Evolutionary conservation across 2,329 filamentous ascomycete genomes (phyloP), one percentile per base, ranked within the genome.

Genomic region (Sclerotinia sclerotiorum): DNA sequence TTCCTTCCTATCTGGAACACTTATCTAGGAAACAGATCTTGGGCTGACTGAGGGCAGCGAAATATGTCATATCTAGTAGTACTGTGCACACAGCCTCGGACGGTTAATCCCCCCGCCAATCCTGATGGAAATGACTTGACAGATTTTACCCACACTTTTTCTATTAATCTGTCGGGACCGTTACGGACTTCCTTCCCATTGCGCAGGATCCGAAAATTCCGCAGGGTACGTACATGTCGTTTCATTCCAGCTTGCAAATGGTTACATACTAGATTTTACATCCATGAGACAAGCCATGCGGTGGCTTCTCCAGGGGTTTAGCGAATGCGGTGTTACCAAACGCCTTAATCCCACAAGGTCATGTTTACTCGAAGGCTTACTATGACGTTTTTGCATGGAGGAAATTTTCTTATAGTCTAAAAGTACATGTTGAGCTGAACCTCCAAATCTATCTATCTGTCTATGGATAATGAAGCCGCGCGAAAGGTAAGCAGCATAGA

Each of bases 371-470:
- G 15, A 61, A 61, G 10, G 42, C 19, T 61, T 39, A 21, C n/a
- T n/a, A 29, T 17, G 24, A 60, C 2, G 29, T 39, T 60, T 39
- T 67, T 49, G 24, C 8, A 67, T 63, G 48, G 17, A 67, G 27
- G 39, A 55, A 51, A 54, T 35, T 27, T 67, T 27, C 55, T 48
- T 54, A 8, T 27, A 55, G 24, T 63, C 13, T 67, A 62, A 62
- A 46, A 48, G 48, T 67, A 67, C 49, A 67, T 35, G 15, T 35
- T 54, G 57, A 67, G 65, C 65, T 67, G 19, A 63, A 63, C 39
- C n/a, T 27, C 17, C 2, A 5, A 17, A 58, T 39, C 17, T 19
- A 35, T 48, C n/a, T 24, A 58, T 35, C 17, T 19, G 27, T 35
- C 21, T 24, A 5, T 49, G 10, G 17, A 27, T 55, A 32, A 10